Base-by-base conservation (phyloP, 257 asterid genomes). In the Cynanchum wilfordii region DNA sequence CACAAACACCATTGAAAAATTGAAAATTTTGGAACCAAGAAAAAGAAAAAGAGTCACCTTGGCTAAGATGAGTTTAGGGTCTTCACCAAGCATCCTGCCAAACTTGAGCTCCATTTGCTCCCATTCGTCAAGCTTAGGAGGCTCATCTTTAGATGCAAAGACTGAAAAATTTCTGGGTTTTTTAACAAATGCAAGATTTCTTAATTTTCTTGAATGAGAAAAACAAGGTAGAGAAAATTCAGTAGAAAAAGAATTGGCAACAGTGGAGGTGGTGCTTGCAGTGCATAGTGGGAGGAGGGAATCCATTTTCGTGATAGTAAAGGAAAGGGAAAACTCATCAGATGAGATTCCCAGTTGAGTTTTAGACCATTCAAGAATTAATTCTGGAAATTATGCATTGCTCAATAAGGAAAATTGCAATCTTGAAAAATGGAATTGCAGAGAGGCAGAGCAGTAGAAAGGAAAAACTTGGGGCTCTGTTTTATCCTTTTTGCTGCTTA, bases 1-100 rank as follows among this genome's bases (percentile, higher is more conserved):
- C 25, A 10, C 13, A 25, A 25, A 6, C 9, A 30, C 5, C 22
- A 59, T 25, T 59, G 52, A 64, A 71, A 27, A 51, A 56, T 10
- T 13, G 20, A 12, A 27, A 40, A 40, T 6, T 6, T 17, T 25
- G 16, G 16, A 47, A 66, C 12, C 38, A 49, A 16, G 57, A 56
- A 58, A 42, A 42, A 42, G 11, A 1, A 12, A 47, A 70, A 49
- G 71, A 67, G 55, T 72, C 70, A 94, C 98, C 98, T 94, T 94
- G 44, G 98, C 96, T 72, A 91, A 59, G 75, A 96, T 91, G 63
- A 89, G 45, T 85, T 91, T 89, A 68, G 98, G 97, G 95, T 94
- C 97, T 85, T 94, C 98, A 67, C 97, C 98, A 70, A 94, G 73
- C 90, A 94, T 84, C 83, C 88, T 79, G 42, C 98, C 98, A 69